phyloP scores from a whole-genome alignment of 305 asterid species.

The Fraxinus velutina region DNA sequence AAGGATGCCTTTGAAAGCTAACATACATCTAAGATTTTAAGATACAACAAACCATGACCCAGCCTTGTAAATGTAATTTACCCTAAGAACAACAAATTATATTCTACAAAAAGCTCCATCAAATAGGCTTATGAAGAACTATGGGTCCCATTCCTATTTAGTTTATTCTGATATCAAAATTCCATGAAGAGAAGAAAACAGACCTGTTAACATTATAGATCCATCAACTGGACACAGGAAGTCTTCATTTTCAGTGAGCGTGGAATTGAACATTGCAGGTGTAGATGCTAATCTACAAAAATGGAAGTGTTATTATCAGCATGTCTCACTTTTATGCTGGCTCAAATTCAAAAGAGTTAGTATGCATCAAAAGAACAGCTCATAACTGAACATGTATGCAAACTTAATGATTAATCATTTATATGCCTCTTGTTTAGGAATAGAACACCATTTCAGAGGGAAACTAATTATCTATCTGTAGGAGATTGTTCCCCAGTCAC shows the following conservation, averaged over 20 bases:
- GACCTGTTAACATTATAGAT: slow-evolving; percentile 93
- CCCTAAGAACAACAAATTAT: slow-evolving; percentile 1
- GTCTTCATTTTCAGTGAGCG: slow-evolving; percentile 66
- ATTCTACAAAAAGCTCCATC: not conserved
- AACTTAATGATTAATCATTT: not conserved
- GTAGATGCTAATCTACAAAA: slow-evolving; percentile 87
- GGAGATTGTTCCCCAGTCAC: not conserved
- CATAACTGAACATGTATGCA: not conserved
- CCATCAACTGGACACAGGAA: slow-evolving; percentile 87
- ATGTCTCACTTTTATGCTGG: not conserved
- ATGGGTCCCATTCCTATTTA: not conserved
- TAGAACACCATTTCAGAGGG: not conserved
- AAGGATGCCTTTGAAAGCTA: slow-evolving; percentile 7
- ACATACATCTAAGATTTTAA: slow-evolving; percentile 1
- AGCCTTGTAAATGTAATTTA: not conserved
- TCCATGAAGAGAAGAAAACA: slow-evolving; percentile 11
- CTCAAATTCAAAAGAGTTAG: slow-evolving; percentile 15
- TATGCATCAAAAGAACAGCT: not conserved
- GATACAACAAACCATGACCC: not conserved
- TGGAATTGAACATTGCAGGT: slow-evolving; percentile 95
- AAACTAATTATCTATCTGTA: not conserved
- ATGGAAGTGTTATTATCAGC: slow-evolving; percentile 17
- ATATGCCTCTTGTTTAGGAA: not conserved
- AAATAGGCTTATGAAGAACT: not conserved
- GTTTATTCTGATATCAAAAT: not conserved